Evolutionary conservation across 177 flowering plant species (phyloP), one percentile per base, ranked within the genome.

Genomic region (Vitis hybrid): DNA sequence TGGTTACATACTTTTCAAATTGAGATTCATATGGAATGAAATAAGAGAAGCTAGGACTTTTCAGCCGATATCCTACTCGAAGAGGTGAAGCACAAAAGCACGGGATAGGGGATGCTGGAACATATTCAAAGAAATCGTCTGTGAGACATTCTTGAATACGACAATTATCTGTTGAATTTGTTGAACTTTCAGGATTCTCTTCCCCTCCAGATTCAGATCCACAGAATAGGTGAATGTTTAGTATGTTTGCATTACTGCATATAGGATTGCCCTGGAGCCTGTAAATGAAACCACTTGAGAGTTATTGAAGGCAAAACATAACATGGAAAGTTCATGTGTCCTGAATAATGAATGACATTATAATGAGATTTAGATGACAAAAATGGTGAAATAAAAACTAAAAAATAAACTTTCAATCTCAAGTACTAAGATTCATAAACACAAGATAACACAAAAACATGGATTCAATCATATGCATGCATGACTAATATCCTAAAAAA

Each of bases 51-150:
- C 94, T 86, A 64, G 99, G 98, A 76, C 98, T 93, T 70, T 91
- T 95, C 67, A 93, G 79, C 58, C 97, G 85, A 65, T 87, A 91
- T 30, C 89, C 94, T 73, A 93, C 79, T 73, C 79, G 69, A 21
- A 95, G 66, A 52, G 99, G 99, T 41, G 87, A 81, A 11, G 88
- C 90, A 77, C 99, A 93, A 64, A 84, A 83, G 75, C 98, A 93
- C 7, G 77, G 77, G 1, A 46, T 64, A 49, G 90, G 91, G 4
- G 85, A 75, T 41, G 60, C 63, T 20, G 81, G 79, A 12, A 71
- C 78, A 71, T 77, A 80, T 74, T 82, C 83, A 66, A 9, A 77
- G 74, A 27, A 76, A 70, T 68, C 52, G 24, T 76, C 77, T 6
- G 55, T 17, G 7, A 84, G 87, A 58, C 87, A 84, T 62, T 71